Percentiles rank a stretch among this genome's conserved stretches.
phyloP scores from a whole-genome alignment of 2,329 filamentous ascomycete species.

The Colletotrichum karsti region DNA sequence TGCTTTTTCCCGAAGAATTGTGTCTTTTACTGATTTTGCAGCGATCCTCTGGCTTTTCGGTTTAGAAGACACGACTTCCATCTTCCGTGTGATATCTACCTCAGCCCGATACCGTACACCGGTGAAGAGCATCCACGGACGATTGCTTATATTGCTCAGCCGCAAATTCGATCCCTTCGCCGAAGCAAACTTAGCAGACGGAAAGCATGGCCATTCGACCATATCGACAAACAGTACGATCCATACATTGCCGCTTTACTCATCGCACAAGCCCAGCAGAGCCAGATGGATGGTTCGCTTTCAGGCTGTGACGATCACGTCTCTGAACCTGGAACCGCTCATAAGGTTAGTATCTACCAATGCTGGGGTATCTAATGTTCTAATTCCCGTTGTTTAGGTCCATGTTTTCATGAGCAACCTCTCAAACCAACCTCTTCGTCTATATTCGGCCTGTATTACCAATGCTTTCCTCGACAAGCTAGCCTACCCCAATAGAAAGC shows the following conservation, averaged over 20 bases:
- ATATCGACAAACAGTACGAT: not conserved
- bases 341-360: no score
- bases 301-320: not conserved
- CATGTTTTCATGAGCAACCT: no score
- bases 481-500: not conserved
- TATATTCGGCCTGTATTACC: not conserved
- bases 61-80: not conserved
- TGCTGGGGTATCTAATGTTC: no score
- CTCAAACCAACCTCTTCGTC: not conserved
- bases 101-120: no score
- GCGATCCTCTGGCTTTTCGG: not conserved
- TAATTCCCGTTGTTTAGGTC: no score
- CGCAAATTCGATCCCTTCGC: no score
- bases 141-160: no score
- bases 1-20: rapidly evolving
- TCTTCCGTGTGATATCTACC: no score
- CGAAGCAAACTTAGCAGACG: no score
- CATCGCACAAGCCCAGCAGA: not conserved
- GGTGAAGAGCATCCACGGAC: no score
- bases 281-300: not conserved
- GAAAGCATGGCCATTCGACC: no score
- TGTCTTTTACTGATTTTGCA: not conserved
- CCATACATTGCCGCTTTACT: not conserved
- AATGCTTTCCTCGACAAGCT: not conserved
- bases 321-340: no score